These are phyloP conservation scores for Euphorbia peplus DNA, from an alignment of 345 rosid genomes.

Conservation along the genomic window DNA sequence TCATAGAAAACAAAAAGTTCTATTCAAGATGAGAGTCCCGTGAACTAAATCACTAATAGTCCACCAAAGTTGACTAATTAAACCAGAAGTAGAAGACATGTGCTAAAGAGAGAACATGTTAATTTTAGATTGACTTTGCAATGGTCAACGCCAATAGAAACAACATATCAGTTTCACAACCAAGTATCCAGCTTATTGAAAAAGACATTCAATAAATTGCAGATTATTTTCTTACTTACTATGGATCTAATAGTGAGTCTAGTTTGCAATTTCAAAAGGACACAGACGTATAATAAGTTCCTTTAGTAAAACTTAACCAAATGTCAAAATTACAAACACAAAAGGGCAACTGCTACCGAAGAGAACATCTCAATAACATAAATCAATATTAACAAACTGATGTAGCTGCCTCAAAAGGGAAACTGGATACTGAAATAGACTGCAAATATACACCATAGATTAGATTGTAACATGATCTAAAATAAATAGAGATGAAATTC, in stretches of 20 bases:
- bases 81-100: not conserved
- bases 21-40: not conserved
- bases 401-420: not conserved
- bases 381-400: not conserved
- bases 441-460: not conserved
- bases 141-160: not conserved
- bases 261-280: not conserved
- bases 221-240: not conserved
- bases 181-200: not conserved
- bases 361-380: not conserved
- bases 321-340: not conserved
- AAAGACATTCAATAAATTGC: not conserved
- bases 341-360: not conserved
- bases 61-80: not conserved
- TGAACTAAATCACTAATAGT: not conserved
- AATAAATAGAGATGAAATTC: not conserved
- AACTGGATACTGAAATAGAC: not conserved
- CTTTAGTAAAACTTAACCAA: not conserved
- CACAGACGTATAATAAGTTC: not conserved
- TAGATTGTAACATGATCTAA: not conserved
- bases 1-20: not conserved
- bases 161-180: not conserved
- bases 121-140: not conserved
- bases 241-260: not conserved
- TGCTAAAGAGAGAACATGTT: not conserved